Evolutionary conservation across 1,284 basidiomycete genomes (phyloP), one percentile per base, ranked within the genome.

Genomic region (Pascua sp.): DNA sequence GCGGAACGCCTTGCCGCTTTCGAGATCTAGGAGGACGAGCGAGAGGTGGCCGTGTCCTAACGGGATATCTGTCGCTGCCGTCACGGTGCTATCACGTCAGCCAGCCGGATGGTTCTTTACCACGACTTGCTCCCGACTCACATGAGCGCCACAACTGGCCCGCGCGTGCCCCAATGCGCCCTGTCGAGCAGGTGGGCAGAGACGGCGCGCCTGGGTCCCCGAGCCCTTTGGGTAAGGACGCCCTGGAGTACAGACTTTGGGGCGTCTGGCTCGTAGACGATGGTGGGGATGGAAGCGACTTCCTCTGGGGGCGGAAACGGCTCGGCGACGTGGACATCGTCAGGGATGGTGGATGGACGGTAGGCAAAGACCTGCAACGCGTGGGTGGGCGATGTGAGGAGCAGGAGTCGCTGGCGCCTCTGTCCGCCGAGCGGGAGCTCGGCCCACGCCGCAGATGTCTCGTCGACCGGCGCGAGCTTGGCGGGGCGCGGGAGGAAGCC

Each of bases 281-380:
- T 63, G 7, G 17, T 39, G 2, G 65, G 58, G 4, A 75, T 45
- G 8, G 64, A 67, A 39, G 67, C 65, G 11, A 70, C 59, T 55
- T 75, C 70, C 41, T 68, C 65, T 0, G 74, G 74, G 4, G 71
- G 51, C 0, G 63, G 62, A 51, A 67, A 67, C 3, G 53, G 45
- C 53, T 73, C 71, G 12, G 53, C 53, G 3, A 67, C 65, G 47
- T 72, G 70, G 3, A 64, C 60, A 54, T 72, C 70, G 44, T 66
- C 66, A 0, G 71, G 69, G 5, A 70, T 65, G 40, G 37, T 39
- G 42, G 62, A 57, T 8, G 51, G 45, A 10, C 46, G 42, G n/a
- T 64, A 51, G 0, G 63, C 47, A 52, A 68, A 75, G 38, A 73
- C 64, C 54, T 73, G 74, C 4, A 75, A 52, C 10, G 68, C 63